phyloP scores from a whole-genome alignment of 805 yeast species.

The Candida endomychidarum region DNA sequence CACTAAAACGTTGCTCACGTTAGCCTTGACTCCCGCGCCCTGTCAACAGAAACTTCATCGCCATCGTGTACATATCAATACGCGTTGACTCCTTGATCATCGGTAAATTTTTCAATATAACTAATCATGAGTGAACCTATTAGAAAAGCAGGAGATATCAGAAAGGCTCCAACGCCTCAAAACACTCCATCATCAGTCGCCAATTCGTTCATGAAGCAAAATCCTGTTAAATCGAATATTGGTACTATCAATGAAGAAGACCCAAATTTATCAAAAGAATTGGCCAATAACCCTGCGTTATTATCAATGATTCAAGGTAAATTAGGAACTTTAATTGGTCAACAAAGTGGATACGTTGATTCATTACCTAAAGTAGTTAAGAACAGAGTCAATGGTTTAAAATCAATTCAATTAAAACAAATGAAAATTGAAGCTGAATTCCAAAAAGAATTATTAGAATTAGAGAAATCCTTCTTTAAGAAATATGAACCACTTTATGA shows the following conservation, averaged over 20 bases:
- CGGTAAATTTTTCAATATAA: constrained; percentile 7
- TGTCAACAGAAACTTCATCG: no score
- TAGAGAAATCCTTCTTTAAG: constrained; percentile 76
- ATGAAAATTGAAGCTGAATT: constrained; percentile 85
- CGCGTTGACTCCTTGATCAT: constrained; percentile 9
- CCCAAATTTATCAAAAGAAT: constrained; percentile 41
- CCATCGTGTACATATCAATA: background rate
- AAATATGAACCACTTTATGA: constrained; percentile 76
- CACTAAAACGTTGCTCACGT: no score
- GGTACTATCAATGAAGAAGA: constrained; percentile 69
- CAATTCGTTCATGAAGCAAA: constrained; percentile 67
- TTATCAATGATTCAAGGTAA: constrained; percentile 88
- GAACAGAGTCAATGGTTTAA: constrained; percentile 77
- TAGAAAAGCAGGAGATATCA: constrained; percentile 67
- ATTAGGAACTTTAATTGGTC: constrained; percentile 79
- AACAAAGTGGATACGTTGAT: constrained; percentile 82
- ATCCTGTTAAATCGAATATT: constrained; percentile 40
- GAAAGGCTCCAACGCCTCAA: constrained; percentile 97
- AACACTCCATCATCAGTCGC: constrained; percentile 93
- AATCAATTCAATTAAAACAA: constrained; percentile 76
- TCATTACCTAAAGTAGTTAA: constrained; percentile 70
- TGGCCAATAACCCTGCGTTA: constrained; percentile 78
- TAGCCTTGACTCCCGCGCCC: no score
- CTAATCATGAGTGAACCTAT: constrained; percentile 79
- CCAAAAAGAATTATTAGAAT: constrained; percentile 81